Evolutionary conservation across 345 rosid genomes (phyloP).

Genomic region (Corchorus capsularis): DNA sequence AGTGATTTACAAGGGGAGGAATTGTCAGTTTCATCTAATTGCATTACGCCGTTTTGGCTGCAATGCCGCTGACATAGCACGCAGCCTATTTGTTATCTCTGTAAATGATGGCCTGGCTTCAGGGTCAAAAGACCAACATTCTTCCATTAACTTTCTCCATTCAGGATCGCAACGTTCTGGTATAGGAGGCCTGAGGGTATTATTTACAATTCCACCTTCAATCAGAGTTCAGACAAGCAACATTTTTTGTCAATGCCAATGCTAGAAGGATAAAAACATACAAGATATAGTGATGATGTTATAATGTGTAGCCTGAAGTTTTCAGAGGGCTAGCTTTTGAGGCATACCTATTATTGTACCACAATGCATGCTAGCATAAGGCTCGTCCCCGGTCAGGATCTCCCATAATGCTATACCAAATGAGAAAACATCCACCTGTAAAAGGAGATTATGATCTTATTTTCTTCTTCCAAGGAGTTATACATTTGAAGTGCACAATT

Average conservation of each 20-base stretch:
- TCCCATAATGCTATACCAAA: constrained; percentile 93
- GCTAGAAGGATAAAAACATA: no score
- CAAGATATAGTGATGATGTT: background rate
- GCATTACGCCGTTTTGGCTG: constrained; percentile 49
- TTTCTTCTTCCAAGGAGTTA: background rate
- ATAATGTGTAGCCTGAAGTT: background rate
- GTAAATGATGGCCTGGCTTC: constrained; percentile 74
- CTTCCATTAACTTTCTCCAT: constrained; percentile 83
- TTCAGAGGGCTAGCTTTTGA: background rate
- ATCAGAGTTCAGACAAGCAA: constrained; percentile 12
- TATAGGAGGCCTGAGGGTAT: constrained; percentile 73
- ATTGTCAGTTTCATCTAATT: constrained; percentile 21
- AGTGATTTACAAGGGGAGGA: background rate
- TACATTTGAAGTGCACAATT: constrained; percentile 1
- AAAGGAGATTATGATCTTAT: background rate
- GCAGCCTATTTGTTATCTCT: constrained; percentile 64
- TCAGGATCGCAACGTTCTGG: constrained; percentile 69
- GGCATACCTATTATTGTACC: constrained; percentile 89
- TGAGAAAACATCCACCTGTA: constrained; percentile 92
- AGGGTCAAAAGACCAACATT: constrained; percentile 84
- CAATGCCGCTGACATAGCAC: constrained; percentile 50
- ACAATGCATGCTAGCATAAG: constrained; percentile 88
- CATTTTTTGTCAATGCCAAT: background rate
- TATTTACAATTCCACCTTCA: constrained; percentile 84
- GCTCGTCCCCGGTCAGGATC: constrained; percentile 81